phyloP scores from a whole-genome alignment of 1,284 basidiomycete species.

The Ustilago lituana region DNA sequence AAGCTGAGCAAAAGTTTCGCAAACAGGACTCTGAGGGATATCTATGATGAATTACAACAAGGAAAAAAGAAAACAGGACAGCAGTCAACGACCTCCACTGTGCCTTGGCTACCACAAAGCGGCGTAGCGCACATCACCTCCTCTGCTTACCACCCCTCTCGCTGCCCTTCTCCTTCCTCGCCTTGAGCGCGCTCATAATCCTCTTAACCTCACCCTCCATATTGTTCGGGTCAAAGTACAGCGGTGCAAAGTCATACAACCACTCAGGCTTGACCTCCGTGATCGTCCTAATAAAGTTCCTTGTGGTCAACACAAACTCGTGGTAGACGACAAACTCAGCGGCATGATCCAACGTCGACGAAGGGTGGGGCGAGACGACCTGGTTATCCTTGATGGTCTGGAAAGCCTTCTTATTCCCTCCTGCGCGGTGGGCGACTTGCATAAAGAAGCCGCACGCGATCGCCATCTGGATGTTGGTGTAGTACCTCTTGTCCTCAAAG shows the following conservation, averaged over 20 bases:
- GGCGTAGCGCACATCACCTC: too few species aligned
- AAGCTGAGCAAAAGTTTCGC: too few species aligned
- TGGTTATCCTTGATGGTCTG: slow-evolving; percentile 94
- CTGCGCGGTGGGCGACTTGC: slow-evolving; percentile 88
- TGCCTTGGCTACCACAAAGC: too few species aligned
- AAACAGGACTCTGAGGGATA: too few species aligned
- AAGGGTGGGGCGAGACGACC: slow-evolving; percentile 91
- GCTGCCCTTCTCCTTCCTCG: slow-evolving; percentile 49
- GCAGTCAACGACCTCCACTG: too few species aligned
- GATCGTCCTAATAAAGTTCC: slow-evolving; percentile 83
- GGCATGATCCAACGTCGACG: slow-evolving; percentile 87
- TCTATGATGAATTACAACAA: too few species aligned
- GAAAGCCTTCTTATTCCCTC: slow-evolving; percentile 60
- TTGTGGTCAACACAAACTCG: slow-evolving; percentile 91
- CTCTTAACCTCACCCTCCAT: slow-evolving; percentile 62
- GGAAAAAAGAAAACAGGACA: too few species aligned
- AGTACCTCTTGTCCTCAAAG: slow-evolving; percentile 81
- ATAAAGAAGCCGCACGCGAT: slow-evolving; percentile 96
- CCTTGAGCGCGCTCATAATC: slow-evolving; percentile 54
- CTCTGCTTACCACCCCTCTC: too few species aligned
- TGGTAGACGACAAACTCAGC: slow-evolving; percentile 99
- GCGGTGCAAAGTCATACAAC: slow-evolving; percentile 82
- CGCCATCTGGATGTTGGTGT: slow-evolving; percentile 81
- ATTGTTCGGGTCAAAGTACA: slow-evolving; percentile 77
- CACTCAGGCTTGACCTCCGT: slow-evolving; percentile 90